Base-by-base conservation (phyloP, 306 rosid genomes). In the Nissolia schottii region DNA sequence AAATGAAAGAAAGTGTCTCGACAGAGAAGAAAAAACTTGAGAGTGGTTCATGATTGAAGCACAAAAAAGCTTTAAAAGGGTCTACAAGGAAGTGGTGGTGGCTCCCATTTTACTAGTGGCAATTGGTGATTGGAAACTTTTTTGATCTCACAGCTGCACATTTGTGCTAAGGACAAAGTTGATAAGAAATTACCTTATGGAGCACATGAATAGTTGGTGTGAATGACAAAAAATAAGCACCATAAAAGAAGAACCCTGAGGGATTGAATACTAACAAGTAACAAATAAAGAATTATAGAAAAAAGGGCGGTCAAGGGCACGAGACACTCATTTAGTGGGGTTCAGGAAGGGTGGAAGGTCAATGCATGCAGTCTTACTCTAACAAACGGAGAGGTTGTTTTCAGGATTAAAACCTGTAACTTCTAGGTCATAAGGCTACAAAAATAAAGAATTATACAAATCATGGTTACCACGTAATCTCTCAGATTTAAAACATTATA, bases 101-200 rank as follows among this genome's bases (percentile, higher is more conserved):
- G 87, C 34, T 22, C 76, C 48, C 29, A 71, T 4, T 35, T 56
- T 8, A n/a, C 20, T 6, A 41, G 81, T 79, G 83, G 81, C 49
- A 38, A 64, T 65, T 41, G 83, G 61, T 71, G 3, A 71, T 71
- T 76, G 74, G 73, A 41, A 67, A 13, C 59, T 71, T 65, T 78
- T 74, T 22, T 43, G 24, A 65, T 66, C 7, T 71, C 57, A 67
- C 70, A 66, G 54, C 46, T 71, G 53, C 70, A 70, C 66, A 35
- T 10, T 72, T 12, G 6, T 67, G 79, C 82, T 79, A 83, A 60
- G 6, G 87, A 83, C 84, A 83, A 83, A 82, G 32, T 62, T 54
- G 74, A 77, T 71, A 4, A 53, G 87, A 35, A 15, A 19, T 45
- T 24, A 6, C 70, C 43, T 70, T 67, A 23, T 79, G 77, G 84